Evolutionary conservation across 1,139 yeast species (phyloP).

Genomic region (Saccharomyces hybrid): DNA sequence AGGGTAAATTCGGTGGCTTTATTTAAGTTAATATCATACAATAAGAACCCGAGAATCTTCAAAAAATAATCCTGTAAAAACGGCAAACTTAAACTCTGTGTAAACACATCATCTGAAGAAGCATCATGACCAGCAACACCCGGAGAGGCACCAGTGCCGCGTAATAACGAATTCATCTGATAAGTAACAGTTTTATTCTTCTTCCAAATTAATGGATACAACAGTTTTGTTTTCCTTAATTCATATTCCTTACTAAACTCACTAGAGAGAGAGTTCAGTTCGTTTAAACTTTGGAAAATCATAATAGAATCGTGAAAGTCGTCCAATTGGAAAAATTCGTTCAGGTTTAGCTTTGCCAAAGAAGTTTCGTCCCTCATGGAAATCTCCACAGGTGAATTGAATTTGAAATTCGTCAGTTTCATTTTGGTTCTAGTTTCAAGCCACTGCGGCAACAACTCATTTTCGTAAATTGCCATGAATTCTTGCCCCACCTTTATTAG

Average conservation of each 20-base stretch:
- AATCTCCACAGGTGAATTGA: slow-evolving; percentile 81
- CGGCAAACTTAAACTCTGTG: slow-evolving; percentile 18
- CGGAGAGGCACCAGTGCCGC: not conserved
- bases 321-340: slow-evolving; percentile 42
- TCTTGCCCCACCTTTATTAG: slow-evolving; percentile 53
- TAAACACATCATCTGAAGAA: slow-evolving; percentile 20
- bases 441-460: slow-evolving; percentile 38
- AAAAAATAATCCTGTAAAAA: slow-evolving; percentile 50
- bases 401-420: slow-evolving; percentile 52
- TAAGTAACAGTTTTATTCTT: slow-evolving; percentile 20
- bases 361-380: slow-evolving; percentile 47
- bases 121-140: slow-evolving; percentile 5
- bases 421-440: slow-evolving; percentile 30
- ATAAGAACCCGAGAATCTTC: slow-evolving; percentile 67
- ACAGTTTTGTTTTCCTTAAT: slow-evolving; percentile 63
- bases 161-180: slow-evolving; percentile 16
- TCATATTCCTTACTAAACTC: slow-evolving; percentile 68
- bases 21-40: slow-evolving; percentile 64
- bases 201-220: slow-evolving; percentile 51
- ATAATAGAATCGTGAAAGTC: slow-evolving; percentile 77
- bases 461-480: slow-evolving; percentile 46
- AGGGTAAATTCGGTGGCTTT: slow-evolving; percentile 49
- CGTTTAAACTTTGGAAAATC: slow-evolving; percentile 70
- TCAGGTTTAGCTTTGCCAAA: slow-evolving; percentile 25
- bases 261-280: slow-evolving; percentile 49